phyloP scores from a whole-genome alignment of 352 stramenopile species.

The Globisporangium nagaii region DNA sequence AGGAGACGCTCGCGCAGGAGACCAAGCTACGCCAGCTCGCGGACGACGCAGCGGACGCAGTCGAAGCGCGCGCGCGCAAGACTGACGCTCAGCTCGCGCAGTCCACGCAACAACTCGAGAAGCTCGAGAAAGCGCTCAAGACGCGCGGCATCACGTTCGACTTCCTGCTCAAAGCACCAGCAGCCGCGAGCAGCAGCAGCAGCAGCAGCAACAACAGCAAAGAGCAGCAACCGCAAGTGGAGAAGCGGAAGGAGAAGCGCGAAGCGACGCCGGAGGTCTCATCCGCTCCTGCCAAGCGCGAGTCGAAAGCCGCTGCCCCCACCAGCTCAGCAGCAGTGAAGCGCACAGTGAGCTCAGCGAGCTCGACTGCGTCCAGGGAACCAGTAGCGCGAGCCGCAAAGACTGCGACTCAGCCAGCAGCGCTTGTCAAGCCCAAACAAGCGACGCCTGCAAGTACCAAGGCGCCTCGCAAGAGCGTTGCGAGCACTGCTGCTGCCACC shows the following conservation, averaged over 20 bases:
- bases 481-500: not conserved
- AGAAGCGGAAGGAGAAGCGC: constrained; percentile 5
- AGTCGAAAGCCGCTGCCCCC: not conserved
- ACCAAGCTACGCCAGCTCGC: constrained; percentile 33
- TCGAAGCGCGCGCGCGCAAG: constrained; percentile 36
- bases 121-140: constrained; percentile 42
- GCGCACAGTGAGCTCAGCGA: constrained; percentile 2
- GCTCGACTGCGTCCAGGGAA: not conserved
- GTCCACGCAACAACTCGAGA: constrained; percentile 21
- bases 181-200: not conserved
- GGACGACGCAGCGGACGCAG: constrained; percentile 38
- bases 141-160: constrained; percentile 63
- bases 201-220: constrained; percentile 12
- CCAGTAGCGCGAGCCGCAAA: not conserved
- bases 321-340: not conserved
- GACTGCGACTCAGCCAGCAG: not conserved
- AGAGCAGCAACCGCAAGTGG: not conserved
- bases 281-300: not conserved
- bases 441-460: not conserved
- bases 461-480: not conserved
- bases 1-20: constrained; percentile 33
- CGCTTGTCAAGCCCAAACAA: not conserved
- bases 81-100: constrained; percentile 23
- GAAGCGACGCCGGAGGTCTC: not conserved
- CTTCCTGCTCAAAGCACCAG: constrained; percentile 36